Percentiles rank a stretch among this genome's conserved stretches.
These are phyloP conservation scores for Xylaria sp. DNA, from an alignment of 2,329 filamentous ascomycete species.

Conservation along the genomic window DNA sequence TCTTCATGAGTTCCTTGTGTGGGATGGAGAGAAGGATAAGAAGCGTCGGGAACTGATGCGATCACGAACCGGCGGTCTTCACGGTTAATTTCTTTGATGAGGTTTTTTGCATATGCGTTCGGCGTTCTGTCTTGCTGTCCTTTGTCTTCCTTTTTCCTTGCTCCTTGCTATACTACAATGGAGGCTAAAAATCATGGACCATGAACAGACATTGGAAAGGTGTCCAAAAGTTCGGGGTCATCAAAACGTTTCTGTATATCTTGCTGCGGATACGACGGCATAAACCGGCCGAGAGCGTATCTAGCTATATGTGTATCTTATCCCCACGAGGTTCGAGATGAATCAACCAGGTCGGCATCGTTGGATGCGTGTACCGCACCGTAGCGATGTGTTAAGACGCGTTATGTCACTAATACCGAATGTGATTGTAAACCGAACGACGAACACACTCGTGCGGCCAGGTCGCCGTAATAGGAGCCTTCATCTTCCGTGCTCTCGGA, in stretches of 20 bases:
- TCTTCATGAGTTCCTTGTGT: conserved; percentile 92
- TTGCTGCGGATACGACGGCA: conserved; percentile 15
- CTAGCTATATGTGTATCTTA: conserved; percentile 27
- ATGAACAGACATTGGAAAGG: conserved; percentile 27
- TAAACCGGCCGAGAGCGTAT: conserved; percentile 7
- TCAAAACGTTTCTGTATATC: conserved; percentile 28
- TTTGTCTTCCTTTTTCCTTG: conserved; percentile 5
- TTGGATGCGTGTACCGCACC: neutral
- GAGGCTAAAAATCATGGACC: conserved; percentile 15
- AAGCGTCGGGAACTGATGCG: conserved; percentile 73
- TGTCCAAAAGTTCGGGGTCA: conserved; percentile 30
- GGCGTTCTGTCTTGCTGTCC: conserved; percentile 32
- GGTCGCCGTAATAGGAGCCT: conserved; percentile 28
- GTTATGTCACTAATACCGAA: too few species aligned
- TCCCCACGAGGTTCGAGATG: conserved; percentile 16
- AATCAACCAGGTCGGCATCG: neutral
- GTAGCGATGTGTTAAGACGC: neutral
- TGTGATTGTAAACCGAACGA: neutral
- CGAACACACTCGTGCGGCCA: neutral
- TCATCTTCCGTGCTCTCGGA: conserved; percentile 24
- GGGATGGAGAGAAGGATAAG: conserved; percentile 70
- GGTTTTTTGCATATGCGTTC: conserved; percentile 28
- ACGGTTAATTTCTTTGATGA: conserved; percentile 47
- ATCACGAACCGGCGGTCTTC: conserved; percentile 66
- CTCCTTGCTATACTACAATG: conserved; percentile 2